A percentile compares a stretch with the other conserved stretches of the same genome.
These are phyloP conservation scores for Colletotrichum camelliae DNA, from an alignment of 2,329 filamentous ascomycete species.

Conservation along the genomic window DNA sequence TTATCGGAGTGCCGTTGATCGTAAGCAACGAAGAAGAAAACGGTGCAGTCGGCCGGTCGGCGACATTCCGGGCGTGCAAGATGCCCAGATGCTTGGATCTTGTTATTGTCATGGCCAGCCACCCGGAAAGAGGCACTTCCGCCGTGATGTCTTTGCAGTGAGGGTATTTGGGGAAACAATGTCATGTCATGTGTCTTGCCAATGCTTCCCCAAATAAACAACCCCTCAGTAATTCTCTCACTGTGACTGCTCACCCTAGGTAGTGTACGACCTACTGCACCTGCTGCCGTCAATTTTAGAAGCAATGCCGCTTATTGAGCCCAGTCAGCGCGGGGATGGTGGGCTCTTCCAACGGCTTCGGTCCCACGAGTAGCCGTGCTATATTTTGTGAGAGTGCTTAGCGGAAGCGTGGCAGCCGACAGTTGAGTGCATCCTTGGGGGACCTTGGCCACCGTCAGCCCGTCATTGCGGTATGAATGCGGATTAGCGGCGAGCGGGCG, in stretches of 20 bases:
- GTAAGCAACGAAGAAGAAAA: neutral
- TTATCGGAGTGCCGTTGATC: neutral
- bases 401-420: slow-evolving; percentile 11
- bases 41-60: neutral
- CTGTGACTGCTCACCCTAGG: neutral
- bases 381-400: slow-evolving; percentile 1
- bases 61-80: neutral
- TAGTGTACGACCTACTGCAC: neutral
- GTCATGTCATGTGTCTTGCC: neutral
- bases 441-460: neutral
- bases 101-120: neutral
- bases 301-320: slow-evolving; percentile 14
- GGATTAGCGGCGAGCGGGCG: neutral
- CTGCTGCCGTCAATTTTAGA: neutral
- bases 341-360: neutral
- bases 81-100: neutral
- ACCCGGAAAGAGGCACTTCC: neutral
- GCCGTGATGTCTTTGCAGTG: neutral
- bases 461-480: neutral
- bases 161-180: neutral
- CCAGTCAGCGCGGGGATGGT: slow-evolving; percentile 8
- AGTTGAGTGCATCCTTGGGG: neutral
- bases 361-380: slow-evolving; percentile 10
- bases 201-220: slow-evolving; percentile 1
- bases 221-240: neutral